Evolutionary conservation across 2,329 filamentous ascomycete species (phyloP).

Genomic region (Parasarocladium wereldwijsianum): DNA sequence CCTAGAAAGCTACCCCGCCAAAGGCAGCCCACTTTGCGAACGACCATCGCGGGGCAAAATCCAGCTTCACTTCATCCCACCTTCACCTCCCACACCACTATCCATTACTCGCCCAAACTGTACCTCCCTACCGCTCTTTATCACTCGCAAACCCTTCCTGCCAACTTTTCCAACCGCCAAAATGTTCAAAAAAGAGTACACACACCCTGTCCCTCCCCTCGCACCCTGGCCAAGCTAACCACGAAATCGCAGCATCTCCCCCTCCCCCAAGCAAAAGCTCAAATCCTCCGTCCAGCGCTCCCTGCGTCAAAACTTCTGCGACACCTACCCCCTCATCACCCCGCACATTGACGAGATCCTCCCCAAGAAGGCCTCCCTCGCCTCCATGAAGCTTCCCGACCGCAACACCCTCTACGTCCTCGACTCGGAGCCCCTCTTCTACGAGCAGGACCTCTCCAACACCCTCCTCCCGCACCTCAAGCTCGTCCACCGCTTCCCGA

Average conservation of each 20-base stretch:
- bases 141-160: neutral
- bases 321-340: slow-evolving; percentile 73
- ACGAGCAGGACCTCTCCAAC: slow-evolving; percentile 61
- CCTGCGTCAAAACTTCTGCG: slow-evolving; percentile 67
- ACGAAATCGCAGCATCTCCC: slow-evolving; percentile 46
- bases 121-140: neutral
- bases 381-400: slow-evolving; percentile 86
- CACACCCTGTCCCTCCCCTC: slow-evolving; percentile 7
- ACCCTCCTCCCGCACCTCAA: slow-evolving; percentile 75
- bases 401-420: slow-evolving; percentile 80
- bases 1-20: no score
- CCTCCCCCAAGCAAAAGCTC: slow-evolving; percentile 82
- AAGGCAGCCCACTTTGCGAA: no score
- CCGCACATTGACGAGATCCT: slow-evolving; percentile 87
- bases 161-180: slow-evolving; percentile 19
- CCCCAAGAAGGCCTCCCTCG: slow-evolving; percentile 84
- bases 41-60: slow-evolving; percentile 11
- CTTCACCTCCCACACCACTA: slow-evolving; percentile 5
- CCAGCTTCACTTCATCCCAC: slow-evolving; percentile 6
- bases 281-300: slow-evolving; percentile 89
- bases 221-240: slow-evolving; percentile 8
- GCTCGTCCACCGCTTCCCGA: slow-evolving; percentile 80
- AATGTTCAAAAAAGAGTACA: slow-evolving; percentile 93
- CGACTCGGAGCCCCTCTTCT: slow-evolving; percentile 70
- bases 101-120: neutral